Base-by-base conservation (phyloP, 352 stramenopile genomes). In the Poterioochromonas sp. region DNA sequence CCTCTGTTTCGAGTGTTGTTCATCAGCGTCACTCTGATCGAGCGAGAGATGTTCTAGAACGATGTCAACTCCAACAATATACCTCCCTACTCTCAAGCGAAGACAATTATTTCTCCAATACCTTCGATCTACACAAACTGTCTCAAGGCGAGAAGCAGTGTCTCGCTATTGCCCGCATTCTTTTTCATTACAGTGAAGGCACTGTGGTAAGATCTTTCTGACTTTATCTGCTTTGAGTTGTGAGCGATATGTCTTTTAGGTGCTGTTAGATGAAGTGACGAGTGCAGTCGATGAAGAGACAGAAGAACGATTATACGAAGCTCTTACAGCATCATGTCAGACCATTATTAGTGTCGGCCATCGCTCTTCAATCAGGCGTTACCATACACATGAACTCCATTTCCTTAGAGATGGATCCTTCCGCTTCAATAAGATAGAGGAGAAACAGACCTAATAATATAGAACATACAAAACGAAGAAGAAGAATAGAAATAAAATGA, bases 251-350 rank as follows among this genome's bases (percentile, higher is more conserved):
- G 60, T 8, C 60, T 41, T 41, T 26, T 41, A 69, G 60, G 8
- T 41, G 60, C 35, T 69, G 15, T 69, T 69, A 41, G 60, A 69
- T 41, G 60, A 69, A 41, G 22, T 69, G 8, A 69, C 29, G 18
- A 69, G 60, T 41, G 60, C 60, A 18, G 29, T 69, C 5, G 60
- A 69, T 41, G 60, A 69, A 41, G 60, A 69, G 15, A 22, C 8
- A 41, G 60, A 69, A 41, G 8, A 41, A 35, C 8, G 5, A 18
- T 22, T 69, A 18, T 69, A 69, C 26, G 8, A 69, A 41, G 60
- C 60, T 41, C 5, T 69, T 41, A 41, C 60, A 41, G 15, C 5
- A 22, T 22, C 18, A 18, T 69, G 60, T 41, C 15, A 8, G 8
- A 69, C 60, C 26, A 22, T 69, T 22, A 41, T 69, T 15, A 22